Evolutionary conservation across 441 rosid species (phyloP).

Genomic region (California macrophylla): DNA sequence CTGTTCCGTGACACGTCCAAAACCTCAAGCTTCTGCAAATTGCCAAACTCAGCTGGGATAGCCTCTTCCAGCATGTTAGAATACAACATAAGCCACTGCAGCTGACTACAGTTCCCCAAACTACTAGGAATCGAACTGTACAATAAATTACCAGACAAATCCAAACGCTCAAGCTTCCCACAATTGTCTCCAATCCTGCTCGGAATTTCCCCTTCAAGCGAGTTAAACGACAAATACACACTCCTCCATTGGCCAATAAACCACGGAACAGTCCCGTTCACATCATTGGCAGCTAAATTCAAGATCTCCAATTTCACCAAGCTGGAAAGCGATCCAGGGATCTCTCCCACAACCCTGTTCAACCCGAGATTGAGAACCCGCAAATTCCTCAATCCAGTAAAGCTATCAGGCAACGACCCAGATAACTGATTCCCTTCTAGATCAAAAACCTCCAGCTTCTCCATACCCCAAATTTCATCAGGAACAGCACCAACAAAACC

Average conservation of each 20-base stretch:
- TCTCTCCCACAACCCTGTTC: conserved; percentile 38
- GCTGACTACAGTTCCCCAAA: conserved; percentile 41
- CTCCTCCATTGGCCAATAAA: conserved; percentile 37
- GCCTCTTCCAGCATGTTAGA: conserved; percentile 45
- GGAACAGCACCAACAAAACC: conserved; percentile 52
- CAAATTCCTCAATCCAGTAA: conserved; percentile 35
- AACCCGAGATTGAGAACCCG: conserved; percentile 49
- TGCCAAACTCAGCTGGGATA: conserved; percentile 43
- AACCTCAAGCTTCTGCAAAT: conserved; percentile 41
- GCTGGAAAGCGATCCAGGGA: conserved; percentile 28
- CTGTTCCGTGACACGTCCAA: conserved; percentile 51
- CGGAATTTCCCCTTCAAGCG: conserved; percentile 36
- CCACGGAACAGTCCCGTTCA: conserved; percentile 39
- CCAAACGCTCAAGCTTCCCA: conserved; percentile 46
- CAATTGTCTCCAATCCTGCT: conserved; percentile 35
- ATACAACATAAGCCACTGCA: conserved; percentile 41
- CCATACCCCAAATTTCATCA: conserved; percentile 47
- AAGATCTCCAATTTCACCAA: conserved; percentile 34
- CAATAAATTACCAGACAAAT: conserved; percentile 48
- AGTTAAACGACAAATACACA: conserved; percentile 38
- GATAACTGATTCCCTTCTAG: conserved; percentile 46
- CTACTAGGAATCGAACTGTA: conserved; percentile 41
- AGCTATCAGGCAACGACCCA: conserved; percentile 36
- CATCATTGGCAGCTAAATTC: conserved; percentile 35
- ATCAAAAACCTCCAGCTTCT: conserved; percentile 57